Conservation (phyloP, 2,329 filamentous ascomycete genomes). For the Neofusicoccum parvum region DNA sequence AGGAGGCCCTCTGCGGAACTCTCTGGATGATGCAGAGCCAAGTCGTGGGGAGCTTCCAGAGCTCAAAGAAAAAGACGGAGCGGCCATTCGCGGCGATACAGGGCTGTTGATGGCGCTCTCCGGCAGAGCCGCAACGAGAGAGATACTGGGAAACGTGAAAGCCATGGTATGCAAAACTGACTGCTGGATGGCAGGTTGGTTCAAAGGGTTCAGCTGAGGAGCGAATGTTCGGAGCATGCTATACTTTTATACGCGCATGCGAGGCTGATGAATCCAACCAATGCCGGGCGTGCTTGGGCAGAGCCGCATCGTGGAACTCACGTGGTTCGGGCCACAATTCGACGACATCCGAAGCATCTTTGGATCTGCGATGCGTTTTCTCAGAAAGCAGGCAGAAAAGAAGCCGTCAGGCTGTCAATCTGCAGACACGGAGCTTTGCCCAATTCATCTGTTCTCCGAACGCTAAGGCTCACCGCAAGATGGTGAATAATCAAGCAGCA, state of each 20-base stretch:
- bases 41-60: not conserved
- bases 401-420: no score
- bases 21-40: not conserved
- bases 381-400: no score
- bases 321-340: not conserved
- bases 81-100: not conserved
- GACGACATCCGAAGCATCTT: not conserved
- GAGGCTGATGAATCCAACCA: not conserved
- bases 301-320: not conserved
- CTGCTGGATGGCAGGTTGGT: not conserved
- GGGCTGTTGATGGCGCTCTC: not conserved
- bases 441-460: not conserved
- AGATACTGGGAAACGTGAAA: constrained; percentile 1
- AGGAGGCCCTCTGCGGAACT: not conserved
- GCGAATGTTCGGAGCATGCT: no score
- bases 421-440: no score
- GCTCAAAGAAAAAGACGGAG: not conserved
- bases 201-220: no score
- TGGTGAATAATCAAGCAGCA: no score
- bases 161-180: not conserved
- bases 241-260: no score
- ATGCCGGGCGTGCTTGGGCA: not conserved
- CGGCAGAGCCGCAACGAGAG: not conserved
- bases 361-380: not conserved
- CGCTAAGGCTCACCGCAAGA: not conserved